Base-by-base conservation (phyloP, 441 rosid genomes). In the Geranium incanum region DNA sequence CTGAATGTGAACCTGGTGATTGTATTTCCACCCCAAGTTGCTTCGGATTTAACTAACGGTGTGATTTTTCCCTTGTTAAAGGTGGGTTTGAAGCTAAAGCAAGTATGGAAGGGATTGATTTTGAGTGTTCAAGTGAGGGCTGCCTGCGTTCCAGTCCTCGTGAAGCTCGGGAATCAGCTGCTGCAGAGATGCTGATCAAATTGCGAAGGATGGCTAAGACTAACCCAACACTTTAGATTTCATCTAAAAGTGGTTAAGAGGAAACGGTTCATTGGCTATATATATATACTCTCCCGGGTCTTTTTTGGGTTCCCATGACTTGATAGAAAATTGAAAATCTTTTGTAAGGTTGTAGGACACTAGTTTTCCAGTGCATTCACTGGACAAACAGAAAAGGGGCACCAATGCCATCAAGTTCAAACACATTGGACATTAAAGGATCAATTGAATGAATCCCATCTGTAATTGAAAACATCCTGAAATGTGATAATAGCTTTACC, bases 141-240 rank as follows among this genome's bases (percentile, higher is more conserved):
- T 84, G 80, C 9, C 72, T 67, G 43, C 70, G 55, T 45, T 66
- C 75, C 52, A 78, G 70, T 65, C 81, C 91, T 18, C 75, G 36
- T 13, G 84, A 80, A 71, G 95, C 98, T 62, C 89, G 96, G 72
- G 86, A 85, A 74, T 86, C 88, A 0, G 91, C 96, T 2, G 95
- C 96, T 0, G 57, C 69, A 33, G 55, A 66, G 65, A 68, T 83
- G 83, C 66, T 88, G 66, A 75, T 65, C 16, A 76, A 70, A 68
- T 70, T 88, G 79, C 69, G 37, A 3, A 63, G 66, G 2, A 13
- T 74, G 37, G 6, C 76, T 6, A 55, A 70, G 39, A 63, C 60
- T 66, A 68, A 39, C 52, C 33, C 66, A 55, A 57, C 41, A 33
- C 65, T 16, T 41, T 59, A 45, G 52, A 11, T 9, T 45, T 9